A percentile compares a stretch with the other conserved stretches of the same genome.
Conservation (phyloP, 345 rosid genomes). For the Trapa bicornis region DNA sequence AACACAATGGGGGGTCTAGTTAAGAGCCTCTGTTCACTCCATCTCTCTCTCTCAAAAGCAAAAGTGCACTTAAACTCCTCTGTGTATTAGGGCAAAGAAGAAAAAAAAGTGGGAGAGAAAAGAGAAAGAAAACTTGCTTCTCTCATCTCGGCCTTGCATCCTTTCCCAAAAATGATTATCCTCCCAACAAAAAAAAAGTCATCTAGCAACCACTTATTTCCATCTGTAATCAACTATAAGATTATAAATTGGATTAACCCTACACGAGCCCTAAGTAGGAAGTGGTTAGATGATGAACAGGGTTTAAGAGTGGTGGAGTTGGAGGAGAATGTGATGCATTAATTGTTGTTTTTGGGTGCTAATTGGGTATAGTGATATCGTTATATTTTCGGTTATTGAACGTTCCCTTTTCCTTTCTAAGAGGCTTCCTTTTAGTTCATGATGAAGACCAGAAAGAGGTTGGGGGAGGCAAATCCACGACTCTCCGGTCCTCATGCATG, state of each 20-base stretch:
- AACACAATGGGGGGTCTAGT: not conserved
- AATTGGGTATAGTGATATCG: not conserved
- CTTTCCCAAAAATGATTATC: not conserved
- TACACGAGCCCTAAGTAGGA: too few species aligned
- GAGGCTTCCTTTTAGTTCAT: constrained; percentile 6
- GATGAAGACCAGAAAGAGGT: not conserved
- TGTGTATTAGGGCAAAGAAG: not conserved
- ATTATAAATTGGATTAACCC: too few species aligned
- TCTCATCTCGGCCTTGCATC: not conserved
- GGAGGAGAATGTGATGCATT: too few species aligned
- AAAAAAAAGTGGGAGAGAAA: not conserved
- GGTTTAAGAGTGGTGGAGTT: too few species aligned
- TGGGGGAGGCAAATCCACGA: not conserved
- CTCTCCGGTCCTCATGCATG: not conserved
- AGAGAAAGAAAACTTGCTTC: not conserved
- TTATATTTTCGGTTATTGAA: not conserved
- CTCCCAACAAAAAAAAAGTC: not conserved
- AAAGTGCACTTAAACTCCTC: not conserved
- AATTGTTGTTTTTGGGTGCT: too few species aligned
- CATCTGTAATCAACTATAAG: too few species aligned
- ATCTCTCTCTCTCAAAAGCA: not conserved
- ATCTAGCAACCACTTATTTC: too few species aligned
- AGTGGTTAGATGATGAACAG: too few species aligned
- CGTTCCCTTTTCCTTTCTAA: not conserved
- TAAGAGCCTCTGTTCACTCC: too few species aligned